A percentile compares a stretch with the other conserved stretches of the same genome.
Conservation (phyloP, 108 stramenopile genomes). For the Cyclotella choctawhatcheeana region DNA sequence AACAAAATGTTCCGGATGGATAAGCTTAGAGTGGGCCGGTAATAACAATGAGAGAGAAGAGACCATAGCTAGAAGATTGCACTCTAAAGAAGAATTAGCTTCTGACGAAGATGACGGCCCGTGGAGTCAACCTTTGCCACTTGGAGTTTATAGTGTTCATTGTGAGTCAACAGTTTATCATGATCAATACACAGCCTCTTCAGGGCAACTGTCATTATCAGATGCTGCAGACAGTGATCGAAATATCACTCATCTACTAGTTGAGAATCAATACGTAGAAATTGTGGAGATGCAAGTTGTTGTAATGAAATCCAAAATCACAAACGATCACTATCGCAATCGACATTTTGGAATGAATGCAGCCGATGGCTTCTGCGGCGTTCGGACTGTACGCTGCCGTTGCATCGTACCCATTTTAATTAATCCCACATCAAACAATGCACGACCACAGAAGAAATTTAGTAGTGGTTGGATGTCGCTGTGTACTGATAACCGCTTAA, state of each 20-base stretch:
- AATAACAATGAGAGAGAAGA: constrained; percentile 28
- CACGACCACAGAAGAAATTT: constrained; percentile 29
- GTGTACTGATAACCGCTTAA: constrained; percentile 8
- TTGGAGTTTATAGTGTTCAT: constrained; percentile 46
- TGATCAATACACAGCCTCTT: not conserved
- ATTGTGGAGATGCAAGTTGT: constrained; percentile 41
- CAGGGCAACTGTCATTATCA: constrained; percentile 17
- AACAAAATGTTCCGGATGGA: constrained; percentile 47
- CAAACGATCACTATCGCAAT: not conserved
- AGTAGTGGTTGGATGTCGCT: constrained; percentile 45
- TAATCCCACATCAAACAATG: not conserved
- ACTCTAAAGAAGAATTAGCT: not conserved
- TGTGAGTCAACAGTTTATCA: not conserved
- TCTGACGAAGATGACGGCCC: constrained; percentile 51
- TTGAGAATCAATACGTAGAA: constrained; percentile 28
- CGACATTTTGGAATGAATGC: constrained; percentile 20
- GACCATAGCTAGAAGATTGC: constrained; percentile 3
- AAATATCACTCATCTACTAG: constrained; percentile 22
- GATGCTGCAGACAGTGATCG: constrained; percentile 27
- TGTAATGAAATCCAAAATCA: constrained; percentile 27
- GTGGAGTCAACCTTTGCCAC: constrained; percentile 37
- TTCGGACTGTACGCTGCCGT: constrained; percentile 36
- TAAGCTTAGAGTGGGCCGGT: constrained; percentile 44
- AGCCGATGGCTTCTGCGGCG: constrained; percentile 4
- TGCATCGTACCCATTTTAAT: constrained; percentile 34